Base-by-base conservation (phyloP, 2,329 filamentous ascomycete genomes). In the Aspergillus ruber region DNA sequence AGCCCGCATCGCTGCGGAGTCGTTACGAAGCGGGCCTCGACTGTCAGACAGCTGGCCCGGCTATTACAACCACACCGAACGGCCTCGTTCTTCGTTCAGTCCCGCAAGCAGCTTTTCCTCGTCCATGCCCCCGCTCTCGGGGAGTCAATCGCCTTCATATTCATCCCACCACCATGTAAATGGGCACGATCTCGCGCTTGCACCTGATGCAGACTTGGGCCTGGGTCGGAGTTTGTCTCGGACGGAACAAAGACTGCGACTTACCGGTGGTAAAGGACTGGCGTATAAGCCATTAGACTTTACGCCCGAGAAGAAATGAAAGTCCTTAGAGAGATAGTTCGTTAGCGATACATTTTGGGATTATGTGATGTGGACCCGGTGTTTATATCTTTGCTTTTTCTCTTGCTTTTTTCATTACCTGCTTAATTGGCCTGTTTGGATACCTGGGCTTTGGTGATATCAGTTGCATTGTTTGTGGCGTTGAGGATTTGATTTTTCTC, bases 221-320 rank as follows among this genome's bases (percentile, higher is more conserved):
- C 57, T 69, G 4, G 68, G 68, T 4, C 59, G 65, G 27, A 65
- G 63, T 7, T 54, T 74, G 46, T 73, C 71, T 40, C 64, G 71
- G 15, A 72, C 70, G 0, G 72, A 74, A 49, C 61, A 69, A 52
- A 60, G 71, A 25, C 70, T 74, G 27, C 60, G 71, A 33, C 48
- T 59, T 39, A 74, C 71, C 5, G 72, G 71, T 10, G 71, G 67
- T 5, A 68, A 62, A 36, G 72, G 72, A 0, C 51, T 74, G 42
- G 71, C 72, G 4, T 70, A 66, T 32, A 70, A 68, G 47, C 66
- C 68, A 3, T 49, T 71, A 36, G 58, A 69, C 20, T 60, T 64
- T 13, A 56, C 56, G 2, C 53, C 55, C 6, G 45, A 49, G 29
- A 56, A 60, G 23, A 52, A 51, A 32, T 46, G 51, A 35, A 53